Evolutionary conservation across 2,329 filamentous ascomycete species (phyloP).

Genomic region (Pyrenophora graminea): DNA sequence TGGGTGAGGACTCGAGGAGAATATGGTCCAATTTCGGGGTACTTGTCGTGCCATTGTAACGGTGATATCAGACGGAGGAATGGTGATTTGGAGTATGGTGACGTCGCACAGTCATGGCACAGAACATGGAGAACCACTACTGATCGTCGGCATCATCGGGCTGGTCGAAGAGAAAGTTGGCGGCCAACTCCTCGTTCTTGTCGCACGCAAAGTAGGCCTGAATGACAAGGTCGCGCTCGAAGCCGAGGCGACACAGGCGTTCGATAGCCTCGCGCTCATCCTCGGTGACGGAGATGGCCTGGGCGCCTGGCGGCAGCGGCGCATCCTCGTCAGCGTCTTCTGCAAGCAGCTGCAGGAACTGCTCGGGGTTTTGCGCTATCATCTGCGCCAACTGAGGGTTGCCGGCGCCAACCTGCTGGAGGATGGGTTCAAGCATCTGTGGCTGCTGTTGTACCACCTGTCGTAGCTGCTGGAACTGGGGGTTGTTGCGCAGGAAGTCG

Average conservation of each 20-base stretch:
- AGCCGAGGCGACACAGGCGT: slow-evolving; percentile 88
- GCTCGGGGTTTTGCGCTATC: slow-evolving; percentile 88
- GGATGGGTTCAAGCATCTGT: slow-evolving; percentile 96
- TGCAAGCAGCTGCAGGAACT: slow-evolving; percentile 86
- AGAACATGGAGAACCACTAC: slow-evolving; percentile 25
- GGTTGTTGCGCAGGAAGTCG: slow-evolving; percentile 91
- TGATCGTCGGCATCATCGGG: slow-evolving; percentile 77
- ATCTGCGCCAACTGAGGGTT: slow-evolving; percentile 93
- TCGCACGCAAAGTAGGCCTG: slow-evolving; percentile 99
- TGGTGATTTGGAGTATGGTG: slow-evolving; percentile 25
- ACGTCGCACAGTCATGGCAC: slow-evolving; percentile 29
- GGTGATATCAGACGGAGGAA: slow-evolving; percentile 27
- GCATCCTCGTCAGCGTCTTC: slow-evolving; percentile 87
- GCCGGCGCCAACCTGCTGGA: slow-evolving; percentile 92
- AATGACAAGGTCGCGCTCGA: slow-evolving; percentile 89
- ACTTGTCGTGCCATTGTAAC: slow-evolving; percentile 26
- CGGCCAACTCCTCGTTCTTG: slow-evolving; percentile 98
- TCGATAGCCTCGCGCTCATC: slow-evolving; percentile 98
- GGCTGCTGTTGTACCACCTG: slow-evolving; percentile 97
- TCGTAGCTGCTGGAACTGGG: slow-evolving; percentile 96
- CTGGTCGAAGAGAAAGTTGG: slow-evolving; percentile 98
- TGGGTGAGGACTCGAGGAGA: slow-evolving; percentile 15
- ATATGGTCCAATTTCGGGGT: slow-evolving; percentile 23
- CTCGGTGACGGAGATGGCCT: slow-evolving; percentile 88
- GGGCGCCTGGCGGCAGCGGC: slow-evolving; percentile 82